phyloP scores from a whole-genome alignment of 768 basidiomycete genomes.

The Pisolithus microcarpus region DNA sequence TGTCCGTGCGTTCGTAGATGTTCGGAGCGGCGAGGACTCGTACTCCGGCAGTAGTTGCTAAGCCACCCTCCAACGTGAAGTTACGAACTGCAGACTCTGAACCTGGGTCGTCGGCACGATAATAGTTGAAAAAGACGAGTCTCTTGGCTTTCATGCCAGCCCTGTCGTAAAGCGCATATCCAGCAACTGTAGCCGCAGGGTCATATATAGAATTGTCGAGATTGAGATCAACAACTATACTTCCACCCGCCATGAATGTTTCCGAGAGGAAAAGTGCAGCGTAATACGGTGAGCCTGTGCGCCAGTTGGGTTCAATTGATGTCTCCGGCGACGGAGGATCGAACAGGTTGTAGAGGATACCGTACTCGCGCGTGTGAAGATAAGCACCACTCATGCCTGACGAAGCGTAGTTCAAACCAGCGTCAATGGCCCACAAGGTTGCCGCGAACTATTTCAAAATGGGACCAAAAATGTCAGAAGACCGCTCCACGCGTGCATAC shows the following conservation, averaged over 20 bases:
- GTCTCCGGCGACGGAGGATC: constrained; percentile 27
- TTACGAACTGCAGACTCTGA: constrained; percentile 9
- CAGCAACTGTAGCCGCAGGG: constrained; percentile 22
- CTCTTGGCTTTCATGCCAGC: constrained; percentile 11
- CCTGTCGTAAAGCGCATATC: constrained; percentile 26
- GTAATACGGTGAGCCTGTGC: constrained; percentile 31
- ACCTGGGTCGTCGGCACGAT: constrained; percentile 5
- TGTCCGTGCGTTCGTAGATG: constrained; percentile 23
- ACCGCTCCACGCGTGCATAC: background rate
- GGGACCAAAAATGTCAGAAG: background rate
- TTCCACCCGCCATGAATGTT: constrained; percentile 21
- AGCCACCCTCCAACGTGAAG: constrained; percentile 12
- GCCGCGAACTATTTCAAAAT: constrained; percentile 25
- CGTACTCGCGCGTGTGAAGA: constrained; percentile 31
- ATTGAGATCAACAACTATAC: constrained; percentile 28
- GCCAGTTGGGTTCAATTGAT: constrained; percentile 23
- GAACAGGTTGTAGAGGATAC: constrained; percentile 33
- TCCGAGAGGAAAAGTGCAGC: constrained; percentile 30
- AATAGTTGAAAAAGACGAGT: constrained; percentile 29
- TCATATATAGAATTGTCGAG: constrained; percentile 24
- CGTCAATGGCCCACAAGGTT: constrained; percentile 31
- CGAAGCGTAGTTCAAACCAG: constrained; percentile 27
- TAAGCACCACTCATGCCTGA: constrained; percentile 27
- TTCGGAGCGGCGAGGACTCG: constrained; percentile 25
- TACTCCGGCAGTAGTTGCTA: constrained; percentile 15